A percentile compares a stretch with the other conserved stretches of the same genome.
These are phyloP conservation scores for Carnegiea gigantea DNA, from an alignment of 179 eudicot genomes.

Conservation along the genomic window DNA sequence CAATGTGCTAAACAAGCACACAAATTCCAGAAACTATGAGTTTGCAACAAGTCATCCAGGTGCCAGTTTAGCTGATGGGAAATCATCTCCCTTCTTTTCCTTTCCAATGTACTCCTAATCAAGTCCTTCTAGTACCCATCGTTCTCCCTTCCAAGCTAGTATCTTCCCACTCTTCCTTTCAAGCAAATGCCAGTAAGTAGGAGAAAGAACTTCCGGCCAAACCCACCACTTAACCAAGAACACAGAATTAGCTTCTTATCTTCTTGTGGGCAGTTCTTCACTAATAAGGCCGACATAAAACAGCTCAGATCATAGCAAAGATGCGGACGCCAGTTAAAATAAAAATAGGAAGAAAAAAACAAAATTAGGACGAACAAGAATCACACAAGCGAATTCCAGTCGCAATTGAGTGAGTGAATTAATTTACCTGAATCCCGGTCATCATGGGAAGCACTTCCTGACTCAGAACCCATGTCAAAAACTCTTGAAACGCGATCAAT, in stretches of 20 bases:
- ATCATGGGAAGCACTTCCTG: conserved; percentile 26
- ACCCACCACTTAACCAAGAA: neutral
- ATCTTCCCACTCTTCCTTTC: neutral
- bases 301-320: neutral
- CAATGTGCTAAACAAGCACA: conserved; percentile 2
- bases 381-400: neutral
- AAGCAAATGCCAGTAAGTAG: neutral
- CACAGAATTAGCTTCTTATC: neutral
- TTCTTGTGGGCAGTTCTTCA: neutral
- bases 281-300: neutral
- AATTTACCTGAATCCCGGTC: conserved; percentile 32
- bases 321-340: neutral
- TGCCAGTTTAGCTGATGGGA: neutral
- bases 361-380: neutral
- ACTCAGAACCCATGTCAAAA: conserved; percentile 23
- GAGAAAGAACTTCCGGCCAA: neutral
- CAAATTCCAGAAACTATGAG: neutral
- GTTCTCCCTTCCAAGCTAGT: neutral
- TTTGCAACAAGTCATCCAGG: neutral
- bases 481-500: conserved; percentile 8
- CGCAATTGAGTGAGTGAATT: neutral
- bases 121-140: neutral
- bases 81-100: neutral
- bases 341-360: neutral
- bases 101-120: neutral